These are phyloP conservation scores for Ophiostoma populinum DNA, from an alignment of 2,329 filamentous ascomycete species.

Conservation along the genomic window DNA sequence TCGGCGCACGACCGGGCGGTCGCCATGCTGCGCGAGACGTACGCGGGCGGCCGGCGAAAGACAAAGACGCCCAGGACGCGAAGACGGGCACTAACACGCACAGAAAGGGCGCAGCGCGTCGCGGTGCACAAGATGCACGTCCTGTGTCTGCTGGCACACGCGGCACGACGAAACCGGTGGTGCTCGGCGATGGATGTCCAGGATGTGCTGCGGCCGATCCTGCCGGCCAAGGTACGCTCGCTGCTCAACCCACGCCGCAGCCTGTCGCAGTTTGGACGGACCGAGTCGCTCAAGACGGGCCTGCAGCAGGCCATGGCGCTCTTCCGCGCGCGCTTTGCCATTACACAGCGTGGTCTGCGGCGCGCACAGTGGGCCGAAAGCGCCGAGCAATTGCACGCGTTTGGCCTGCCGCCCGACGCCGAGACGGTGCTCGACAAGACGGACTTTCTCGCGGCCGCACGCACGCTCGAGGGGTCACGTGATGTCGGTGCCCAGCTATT, in stretches of 20 bases:
- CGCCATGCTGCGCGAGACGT: constrained; percentile 8
- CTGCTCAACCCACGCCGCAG: constrained; percentile 49
- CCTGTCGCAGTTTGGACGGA: constrained; percentile 56
- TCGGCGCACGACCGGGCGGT: constrained; percentile 23
- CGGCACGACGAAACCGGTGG: constrained; percentile 67
- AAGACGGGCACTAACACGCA: constrained; percentile 35
- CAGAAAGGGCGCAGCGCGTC: constrained; percentile 40
- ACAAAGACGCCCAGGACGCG: constrained; percentile 13
- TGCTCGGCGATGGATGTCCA: constrained; percentile 65
- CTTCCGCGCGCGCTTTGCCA: constrained; percentile 52
- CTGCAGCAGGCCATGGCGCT: constrained; percentile 49
- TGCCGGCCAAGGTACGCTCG: constrained; percentile 46
- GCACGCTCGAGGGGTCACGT: constrained; percentile 57
- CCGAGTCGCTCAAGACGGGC: constrained; percentile 62
- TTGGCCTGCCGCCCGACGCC: constrained; percentile 37
- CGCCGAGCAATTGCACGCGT: constrained; percentile 30
- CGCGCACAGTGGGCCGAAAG: constrained; percentile 62
- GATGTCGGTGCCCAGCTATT: constrained; percentile 85
- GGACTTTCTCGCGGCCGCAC: constrained; percentile 59
- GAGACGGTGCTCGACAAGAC: constrained; percentile 51
- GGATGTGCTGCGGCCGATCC: constrained; percentile 41
- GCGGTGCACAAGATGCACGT: constrained; percentile 78
- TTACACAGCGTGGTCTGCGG: constrained; percentile 54
- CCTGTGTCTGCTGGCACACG: constrained; percentile 65
- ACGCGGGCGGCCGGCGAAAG: constrained; percentile 15